Base-by-base conservation (phyloP, 257 asterid species). In the Capsicum baccatum region DNA sequence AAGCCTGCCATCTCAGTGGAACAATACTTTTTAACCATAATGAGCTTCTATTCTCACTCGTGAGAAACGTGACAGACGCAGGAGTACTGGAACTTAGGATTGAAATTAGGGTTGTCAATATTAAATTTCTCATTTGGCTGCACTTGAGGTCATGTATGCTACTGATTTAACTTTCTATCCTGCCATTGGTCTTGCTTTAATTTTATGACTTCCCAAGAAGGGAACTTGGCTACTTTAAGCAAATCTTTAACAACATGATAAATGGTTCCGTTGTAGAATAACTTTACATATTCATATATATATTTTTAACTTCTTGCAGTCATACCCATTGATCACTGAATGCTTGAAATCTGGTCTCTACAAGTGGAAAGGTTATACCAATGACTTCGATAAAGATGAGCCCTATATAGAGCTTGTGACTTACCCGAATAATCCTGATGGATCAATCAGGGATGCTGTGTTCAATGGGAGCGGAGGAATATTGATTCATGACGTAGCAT, bases 371-470 rank as follows among this genome's bases (percentile, higher is more conserved):
- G 99, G 99, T 1, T 97, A 94, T 73, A 98, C 97, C 12, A 67
- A 74, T 85, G 83, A 89, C 58, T 93, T 90, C 84, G 87, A 85
- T 87, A 88, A 80, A 84, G 89, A 88, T 12, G 66, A 87, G 83
- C 97, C 98, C 21, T 96, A 92, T 76, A 91, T 96, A 39, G 99
- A 96, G 85, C 91, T 96, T 47, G 98, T 96, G 69, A 94, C 98
- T 5, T 94, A 93, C 57, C 99, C 99, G 15, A 96, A 96, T 90
- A 96, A 96, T 83, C 99, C 99, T 5, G 99, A 96, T 67, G 99
- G 99, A 59, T 84, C 91, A 15, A 83, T 89, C 15, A 94, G 99
- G 83, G 87, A 87, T 66, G 85, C 98, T 0, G 96, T 94, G 82
- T 97, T 96, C 54, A 92, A 94, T 79, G 88, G 88, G 48, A 74